Evolutionary conservation across 148 eudicot genomes (phyloP).

Genomic region (Talinum fruticosum): DNA sequence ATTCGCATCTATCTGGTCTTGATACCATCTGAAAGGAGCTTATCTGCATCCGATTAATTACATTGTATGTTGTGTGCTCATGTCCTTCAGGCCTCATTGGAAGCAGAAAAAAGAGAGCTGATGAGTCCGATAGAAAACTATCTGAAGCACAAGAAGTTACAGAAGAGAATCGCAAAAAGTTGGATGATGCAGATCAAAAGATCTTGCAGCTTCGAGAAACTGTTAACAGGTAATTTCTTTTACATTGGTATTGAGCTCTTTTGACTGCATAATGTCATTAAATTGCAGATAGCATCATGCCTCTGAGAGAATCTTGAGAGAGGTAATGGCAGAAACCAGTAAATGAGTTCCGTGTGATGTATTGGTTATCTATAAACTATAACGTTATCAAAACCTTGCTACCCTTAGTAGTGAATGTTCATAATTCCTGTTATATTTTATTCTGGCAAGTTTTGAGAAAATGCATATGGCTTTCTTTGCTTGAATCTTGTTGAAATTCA

Average conservation of each 20-base stretch:
- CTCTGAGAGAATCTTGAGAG: not conserved
- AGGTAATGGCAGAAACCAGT: not conserved
- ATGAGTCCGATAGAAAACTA: conserved; percentile 55
- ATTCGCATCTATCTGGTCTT: not conserved
- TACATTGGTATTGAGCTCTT: not conserved
- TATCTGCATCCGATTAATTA: not conserved
- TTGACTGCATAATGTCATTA: not conserved
- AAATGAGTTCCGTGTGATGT: not conserved
- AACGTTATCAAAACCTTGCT: not conserved
- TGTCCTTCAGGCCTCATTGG: conserved; percentile 51
- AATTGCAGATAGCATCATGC: not conserved
- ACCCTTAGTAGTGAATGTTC: no score
- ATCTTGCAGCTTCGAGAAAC: conserved; percentile 67
- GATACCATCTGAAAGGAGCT: no score
- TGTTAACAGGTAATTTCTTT: conserved; percentile 54
- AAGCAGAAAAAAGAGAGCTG: conserved; percentile 63
- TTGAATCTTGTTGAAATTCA: no score
- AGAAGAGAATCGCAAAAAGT: conserved; percentile 59
- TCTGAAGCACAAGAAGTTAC: conserved; percentile 45
- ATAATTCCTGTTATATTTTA: no score
- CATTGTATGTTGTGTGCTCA: not conserved
- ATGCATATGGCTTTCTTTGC: no score
- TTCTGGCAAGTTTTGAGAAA: no score
- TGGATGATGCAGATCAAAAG: conserved; percentile 76
- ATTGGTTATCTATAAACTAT: no score